Percentiles rank a stretch among this genome's conserved stretches.
phyloP scores from a whole-genome alignment of 352 stramenopile species.

The Phytophthora idaei region DNA sequence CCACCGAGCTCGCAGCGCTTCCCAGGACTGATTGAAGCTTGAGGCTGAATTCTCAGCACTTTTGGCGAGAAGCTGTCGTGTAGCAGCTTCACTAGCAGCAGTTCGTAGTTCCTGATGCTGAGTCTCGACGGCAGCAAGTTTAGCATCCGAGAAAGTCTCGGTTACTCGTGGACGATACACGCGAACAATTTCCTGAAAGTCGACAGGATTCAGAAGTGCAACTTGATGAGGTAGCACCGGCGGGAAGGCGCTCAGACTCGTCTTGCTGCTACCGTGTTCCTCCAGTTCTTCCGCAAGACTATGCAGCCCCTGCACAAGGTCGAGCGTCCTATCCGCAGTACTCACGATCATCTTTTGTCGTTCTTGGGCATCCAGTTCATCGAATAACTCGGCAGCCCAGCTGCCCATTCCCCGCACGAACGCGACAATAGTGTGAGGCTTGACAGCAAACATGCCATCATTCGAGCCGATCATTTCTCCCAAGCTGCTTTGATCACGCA shows the following conservation, averaged over 20 bases:
- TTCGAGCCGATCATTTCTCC: conserved; percentile 22
- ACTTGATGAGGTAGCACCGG: conserved; percentile 33
- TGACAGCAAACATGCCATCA: conserved; percentile 31
- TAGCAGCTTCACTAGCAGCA: conserved; percentile 18
- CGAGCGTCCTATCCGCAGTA: conserved; percentile 21
- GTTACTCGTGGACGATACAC: conserved; percentile 13
- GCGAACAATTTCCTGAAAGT: conserved; percentile 28
- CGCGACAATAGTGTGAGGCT: conserved; percentile 22
- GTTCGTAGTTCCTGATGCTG: conserved; percentile 28
- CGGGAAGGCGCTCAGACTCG: conserved; percentile 25
- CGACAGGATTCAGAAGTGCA: conserved; percentile 17
- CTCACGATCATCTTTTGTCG: conserved; percentile 23
- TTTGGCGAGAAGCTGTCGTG: conserved; percentile 20
- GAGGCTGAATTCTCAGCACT: conserved; percentile 7
- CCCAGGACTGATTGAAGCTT: conserved; percentile 26
- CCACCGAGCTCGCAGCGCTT: conserved; percentile 20
- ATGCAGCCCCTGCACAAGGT: conserved; percentile 21
- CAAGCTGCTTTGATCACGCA: conserved; percentile 15
- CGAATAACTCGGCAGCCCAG: conserved; percentile 31
- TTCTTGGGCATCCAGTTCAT: conserved; percentile 13
- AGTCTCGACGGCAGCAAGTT: conserved; percentile 21
- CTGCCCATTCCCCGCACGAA: conserved; percentile 25
- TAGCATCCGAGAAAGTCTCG: conserved; percentile 18
- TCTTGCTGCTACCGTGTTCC: conserved; percentile 3
- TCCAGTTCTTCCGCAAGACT: conserved; percentile 22